Evolutionary conservation across 805 yeast genomes (phyloP).

Genomic region (Candida koratica): DNA sequence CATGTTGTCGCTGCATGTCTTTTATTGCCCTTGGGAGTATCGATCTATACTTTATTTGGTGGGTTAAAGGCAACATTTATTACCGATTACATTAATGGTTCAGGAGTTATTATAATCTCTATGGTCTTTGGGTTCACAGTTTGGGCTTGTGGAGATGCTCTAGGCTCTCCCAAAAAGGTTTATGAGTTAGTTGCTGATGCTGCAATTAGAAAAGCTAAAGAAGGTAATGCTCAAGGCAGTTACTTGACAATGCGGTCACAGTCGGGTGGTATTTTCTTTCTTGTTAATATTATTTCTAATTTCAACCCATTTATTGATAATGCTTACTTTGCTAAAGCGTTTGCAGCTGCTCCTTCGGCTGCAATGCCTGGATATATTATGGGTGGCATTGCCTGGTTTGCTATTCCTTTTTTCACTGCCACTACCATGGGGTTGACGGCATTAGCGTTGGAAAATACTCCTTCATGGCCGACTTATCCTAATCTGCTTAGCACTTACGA

Average conservation of each 20-base stretch:
- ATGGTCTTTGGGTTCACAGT: conserved; percentile 78
- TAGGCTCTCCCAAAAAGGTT: conserved; percentile 81
- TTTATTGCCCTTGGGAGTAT: conserved; percentile 76
- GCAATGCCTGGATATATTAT: conserved; percentile 83
- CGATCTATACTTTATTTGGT: conserved; percentile 40
- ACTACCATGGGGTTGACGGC: conserved; percentile 88
- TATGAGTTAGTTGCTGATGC: conserved; percentile 68
- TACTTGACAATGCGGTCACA: conserved; percentile 84
- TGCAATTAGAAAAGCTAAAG: conserved; percentile 59
- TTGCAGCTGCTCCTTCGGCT: conserved; percentile 78
- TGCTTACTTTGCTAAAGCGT: conserved; percentile 87
- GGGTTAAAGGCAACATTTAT: conserved; percentile 46
- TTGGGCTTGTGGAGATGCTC: conserved; percentile 59
- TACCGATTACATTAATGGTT: conserved; percentile 43
- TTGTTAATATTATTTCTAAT: conserved; percentile 81
- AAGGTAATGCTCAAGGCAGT: conserved; percentile 81
- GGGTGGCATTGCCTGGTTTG: conserved; percentile 91
- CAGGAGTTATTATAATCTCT: conserved; percentile 68
- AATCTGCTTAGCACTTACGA: conserved; percentile 59
- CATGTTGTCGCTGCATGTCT: conserved; percentile 77
- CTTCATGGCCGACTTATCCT: conserved; percentile 80
- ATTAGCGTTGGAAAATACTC: conserved; percentile 62
- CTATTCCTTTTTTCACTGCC: conserved; percentile 79
- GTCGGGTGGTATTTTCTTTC: conserved; percentile 85
- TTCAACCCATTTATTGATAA: conserved; percentile 86